Evolutionary conservation across 1,139 yeast species (phyloP), one percentile per base, ranked within the genome.

Genomic region (Blastobotrys persicus): DNA sequence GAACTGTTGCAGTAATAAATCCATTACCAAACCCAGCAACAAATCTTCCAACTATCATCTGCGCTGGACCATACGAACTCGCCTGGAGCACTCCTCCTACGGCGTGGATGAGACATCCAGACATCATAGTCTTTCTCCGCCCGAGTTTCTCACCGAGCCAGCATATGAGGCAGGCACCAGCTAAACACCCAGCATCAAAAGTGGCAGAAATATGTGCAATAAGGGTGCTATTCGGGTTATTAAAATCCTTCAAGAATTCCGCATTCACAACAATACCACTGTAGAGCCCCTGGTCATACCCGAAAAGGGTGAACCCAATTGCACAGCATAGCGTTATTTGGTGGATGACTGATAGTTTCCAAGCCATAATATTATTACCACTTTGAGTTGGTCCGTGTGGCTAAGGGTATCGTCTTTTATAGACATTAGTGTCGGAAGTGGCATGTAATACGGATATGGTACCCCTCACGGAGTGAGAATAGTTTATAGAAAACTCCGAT

Each of bases 1-100:
- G 60, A 6, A 53, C 56, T 11, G 53, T 52, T 3, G 55, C 51
- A 31, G 54, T 51, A 17, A 53, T 42, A 5, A 54, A 47, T 2
- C 60, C 60, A 31, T 54, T 49, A 11, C 59, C 60, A 39, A 83
- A 55, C 55, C 95, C 95, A 12, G 88, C 79, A 41, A 85, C 69
- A 51, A 83, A 80, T 69, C 95, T 77, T 14, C 91, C 95, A 52
- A 83, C 70, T 42, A 85, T 79, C 51, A 86, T 79, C 57, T 83
- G 89, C 28, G 83, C 85, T 48, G 88, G 83, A 2, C 82, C 74
- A 49, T 78, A 77, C 2, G 96, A 80, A 17, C 83, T 85, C 51
- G 91, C 79, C 69, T 91, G 98, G 56, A 89, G 72, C 42, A 80
- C 26, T 2, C 54, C 55, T 7, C 55, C 55, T 14, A 51, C 34